Base-by-base conservation (phyloP, 2,329 filamentous ascomycete species). In the Hyphodiscus sp. region DNA sequence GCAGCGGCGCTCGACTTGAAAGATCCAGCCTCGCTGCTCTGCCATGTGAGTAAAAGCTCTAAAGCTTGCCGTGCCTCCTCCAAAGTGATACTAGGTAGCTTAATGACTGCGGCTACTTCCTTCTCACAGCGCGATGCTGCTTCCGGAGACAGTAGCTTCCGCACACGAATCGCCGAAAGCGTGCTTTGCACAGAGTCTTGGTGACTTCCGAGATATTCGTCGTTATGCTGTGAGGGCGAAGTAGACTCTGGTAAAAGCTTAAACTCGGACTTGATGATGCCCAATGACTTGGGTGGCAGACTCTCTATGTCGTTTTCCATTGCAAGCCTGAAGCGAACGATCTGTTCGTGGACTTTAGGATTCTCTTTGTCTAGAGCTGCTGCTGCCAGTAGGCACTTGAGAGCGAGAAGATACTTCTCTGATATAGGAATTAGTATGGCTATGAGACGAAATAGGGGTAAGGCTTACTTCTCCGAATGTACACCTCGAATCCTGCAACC, bases 331-430 rank as follows among this genome's bases (percentile, higher is more conserved):
- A 96, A 86, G 53, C 82, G 80, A 44, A 86, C 74, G 29, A 80
- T 76, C 68, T 94, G 89, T 65, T 90, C 82, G 66, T 91, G 85
- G n/a, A 92, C 79, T 58, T 79, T 82, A 11, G 88, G 80, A 64
- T 91, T 78, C 45, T 82, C 76, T 2, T 83, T 70, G 58, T 94
- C 85, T 33, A 96, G 75, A 2, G 78, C 76, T 52, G 82, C 74
- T 26, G 89, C 85, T 18, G 88, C 85, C 47, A 88, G 82, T 51
- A 99, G 79, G 70, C 89, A 96, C 65, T 89, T 88, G 55, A 96
- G 78, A 0, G 94, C 92, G 56, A 95, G 85, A 44, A 95, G 73
- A 65, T 88, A 90, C 75, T 96, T 96, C 68, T 83, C 91, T 92
- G 64, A 45, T 16, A 33, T 1, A 20, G 41, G 11, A 42, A 49